A percentile compares a stretch with the other conserved stretches of the same genome.
Conservation (phyloP, 768 basidiomycete genomes). For the Lactarius deliciosus region DNA sequence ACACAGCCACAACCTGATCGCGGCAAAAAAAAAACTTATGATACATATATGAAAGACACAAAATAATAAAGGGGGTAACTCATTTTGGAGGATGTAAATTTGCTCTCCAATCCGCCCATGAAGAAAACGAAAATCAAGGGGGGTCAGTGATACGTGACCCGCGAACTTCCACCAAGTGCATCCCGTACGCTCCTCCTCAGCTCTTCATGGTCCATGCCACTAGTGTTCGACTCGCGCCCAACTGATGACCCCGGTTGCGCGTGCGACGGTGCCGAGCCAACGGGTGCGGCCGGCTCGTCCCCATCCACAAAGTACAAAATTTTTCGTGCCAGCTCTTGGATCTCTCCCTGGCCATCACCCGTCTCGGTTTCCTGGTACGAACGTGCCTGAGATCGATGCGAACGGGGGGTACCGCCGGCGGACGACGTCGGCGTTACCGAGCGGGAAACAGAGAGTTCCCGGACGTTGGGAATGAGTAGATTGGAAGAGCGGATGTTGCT, state of each 20-base stretch:
- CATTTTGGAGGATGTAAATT: not conserved
- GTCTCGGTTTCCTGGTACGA: slow-evolving; percentile 83
- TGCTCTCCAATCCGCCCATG: slow-evolving; percentile 2
- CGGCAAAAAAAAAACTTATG: not conserved
- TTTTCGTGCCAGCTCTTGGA: slow-evolving; percentile 77
- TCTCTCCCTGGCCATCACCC: slow-evolving; percentile 89
- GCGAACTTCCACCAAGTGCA: slow-evolving; percentile 69
- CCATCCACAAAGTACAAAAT: slow-evolving; percentile 87
- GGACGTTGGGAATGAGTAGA: slow-evolving; percentile 82
- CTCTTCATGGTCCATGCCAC: slow-evolving; percentile 70
- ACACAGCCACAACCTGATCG: not conserved
- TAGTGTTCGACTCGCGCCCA: slow-evolving; percentile 51
- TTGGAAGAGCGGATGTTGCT: slow-evolving; percentile 86
- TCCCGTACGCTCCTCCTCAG: slow-evolving; percentile 79
- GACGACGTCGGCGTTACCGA: slow-evolving; percentile 71
- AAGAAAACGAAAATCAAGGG: not conserved
- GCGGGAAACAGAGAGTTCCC: slow-evolving; percentile 72
- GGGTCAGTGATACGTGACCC: slow-evolving; percentile 35
- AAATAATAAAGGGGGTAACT: slow-evolving; percentile 21
- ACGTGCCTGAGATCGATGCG: slow-evolving; percentile 63
- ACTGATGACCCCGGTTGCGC: slow-evolving; percentile 69
- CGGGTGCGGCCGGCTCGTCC: slow-evolving; percentile 61
- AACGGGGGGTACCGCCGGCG: slow-evolving; percentile 64
- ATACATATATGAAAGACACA: slow-evolving; percentile 22
- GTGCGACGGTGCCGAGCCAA: slow-evolving; percentile 64